Evolutionary conservation across 2,329 filamentous ascomycete genomes (phyloP), one percentile per base, ranked within the genome.

Genomic region (Pestalotiopsis sp.): DNA sequence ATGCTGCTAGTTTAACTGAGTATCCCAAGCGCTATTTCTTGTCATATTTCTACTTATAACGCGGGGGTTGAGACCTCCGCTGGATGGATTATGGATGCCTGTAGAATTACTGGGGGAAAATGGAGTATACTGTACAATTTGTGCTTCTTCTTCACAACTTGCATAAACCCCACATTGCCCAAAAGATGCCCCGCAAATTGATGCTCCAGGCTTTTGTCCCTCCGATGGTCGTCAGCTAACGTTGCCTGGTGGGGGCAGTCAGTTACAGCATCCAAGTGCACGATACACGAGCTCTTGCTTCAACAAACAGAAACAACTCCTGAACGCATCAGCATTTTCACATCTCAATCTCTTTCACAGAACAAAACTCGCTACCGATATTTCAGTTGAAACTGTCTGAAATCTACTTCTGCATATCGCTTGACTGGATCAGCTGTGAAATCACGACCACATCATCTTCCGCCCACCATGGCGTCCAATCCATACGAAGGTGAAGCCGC

Each of bases 401-500:
- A 36, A 9, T 9, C 31, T 36, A 36, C 31, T 23, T 23, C 23
- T 36, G 31, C 31, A 36, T 9, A 36, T 9, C 31, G 45, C 6
- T 52, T 20, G 20, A 13, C 20, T 23, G 12, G 17, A 12, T 59
- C 57, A 36, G 25, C 25, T 27, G 57, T 11, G 31, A n/a, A 49
- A 39, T 11, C 27, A 14, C 38, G 11, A n/a, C 3, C 31, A 17
- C 60, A 36, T 6, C 38, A 27, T 6, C n/a, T 27, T 23, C 25
- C 62, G 70, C 71, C 71, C 71, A 71, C 9, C 68, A 79, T 79
- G 77, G 73, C 76, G 31, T 73, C 69, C 68, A 79, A 78, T 70
- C 76, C 75, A 12, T 79, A 79, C 68, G 77, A 79, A 75, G 75
- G 77, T 78, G 75, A 68, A 13, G 36, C 25, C 31, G 14, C 12